Conservation (phyloP, 139 green algal genomes). For the Picochlorum sp. region DNA sequence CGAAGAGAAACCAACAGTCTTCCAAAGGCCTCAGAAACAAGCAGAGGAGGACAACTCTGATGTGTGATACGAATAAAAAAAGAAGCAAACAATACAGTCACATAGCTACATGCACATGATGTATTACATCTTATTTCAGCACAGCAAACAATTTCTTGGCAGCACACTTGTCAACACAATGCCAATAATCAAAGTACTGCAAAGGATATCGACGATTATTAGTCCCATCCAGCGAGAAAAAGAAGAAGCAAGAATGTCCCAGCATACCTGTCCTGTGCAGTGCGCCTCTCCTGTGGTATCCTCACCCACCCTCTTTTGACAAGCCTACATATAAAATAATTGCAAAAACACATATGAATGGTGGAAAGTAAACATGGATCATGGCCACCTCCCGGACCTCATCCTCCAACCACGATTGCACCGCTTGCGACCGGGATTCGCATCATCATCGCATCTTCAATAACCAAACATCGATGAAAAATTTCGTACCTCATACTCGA, state of each 20-base stretch:
- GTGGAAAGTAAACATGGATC: too few species aligned
- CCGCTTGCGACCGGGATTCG: not conserved
- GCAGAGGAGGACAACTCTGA: too few species aligned
- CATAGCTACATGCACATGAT: too few species aligned
- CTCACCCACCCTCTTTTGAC: conserved; percentile 22
- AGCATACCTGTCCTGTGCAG: conserved; percentile 32
- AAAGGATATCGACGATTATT: not conserved
- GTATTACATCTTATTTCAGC: conserved; percentile 15
- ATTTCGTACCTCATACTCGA: conserved; percentile 26
- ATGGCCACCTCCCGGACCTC: too few species aligned
- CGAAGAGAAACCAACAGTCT: too few species aligned
- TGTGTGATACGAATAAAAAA: too few species aligned
- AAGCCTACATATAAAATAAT: conserved; percentile 21
- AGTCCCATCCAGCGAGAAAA: not conserved
- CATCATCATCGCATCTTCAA: not conserved
- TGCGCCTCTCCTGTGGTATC: conserved; percentile 28
- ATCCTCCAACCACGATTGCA: conserved; percentile 6
- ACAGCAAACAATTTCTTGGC: conserved; percentile 20
- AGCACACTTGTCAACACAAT: conserved; percentile 35
- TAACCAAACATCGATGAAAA: not conserved
- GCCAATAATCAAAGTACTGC: conserved; percentile 33
- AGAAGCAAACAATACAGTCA: too few species aligned
- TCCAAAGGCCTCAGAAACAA: too few species aligned
- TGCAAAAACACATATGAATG: not conserved
- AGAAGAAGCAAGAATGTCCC: not conserved